Conservation (phyloP, 352 stramenopile species). For the Phytophthora sp. region DNA sequence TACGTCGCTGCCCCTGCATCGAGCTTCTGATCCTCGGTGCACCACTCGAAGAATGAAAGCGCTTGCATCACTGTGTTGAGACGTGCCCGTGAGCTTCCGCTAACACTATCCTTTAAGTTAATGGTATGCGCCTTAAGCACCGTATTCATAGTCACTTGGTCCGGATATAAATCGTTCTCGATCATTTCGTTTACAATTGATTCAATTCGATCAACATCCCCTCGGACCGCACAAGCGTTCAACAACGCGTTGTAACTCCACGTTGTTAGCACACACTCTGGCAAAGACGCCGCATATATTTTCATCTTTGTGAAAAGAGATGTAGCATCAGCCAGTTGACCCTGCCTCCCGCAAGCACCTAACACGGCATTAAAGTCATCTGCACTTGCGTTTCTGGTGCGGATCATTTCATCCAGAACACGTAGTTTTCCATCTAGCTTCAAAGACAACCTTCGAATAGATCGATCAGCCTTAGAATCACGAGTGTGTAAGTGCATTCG, state of each 20-base stretch:
- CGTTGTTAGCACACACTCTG: constrained; percentile 30
- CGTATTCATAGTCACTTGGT: constrained; percentile 61
- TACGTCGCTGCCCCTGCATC: constrained; percentile 43
- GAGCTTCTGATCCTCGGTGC: constrained; percentile 34
- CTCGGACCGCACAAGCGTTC: constrained; percentile 47
- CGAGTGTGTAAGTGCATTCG: constrained; percentile 2
- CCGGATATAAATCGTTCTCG: constrained; percentile 28
- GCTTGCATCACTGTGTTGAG: constrained; percentile 36
- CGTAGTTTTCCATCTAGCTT: constrained; percentile 37
- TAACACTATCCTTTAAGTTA: constrained; percentile 19
- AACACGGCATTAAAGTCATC: constrained; percentile 50
- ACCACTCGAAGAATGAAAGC: constrained; percentile 44
- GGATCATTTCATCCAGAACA: constrained; percentile 50
- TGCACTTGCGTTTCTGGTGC: constrained; percentile 11
- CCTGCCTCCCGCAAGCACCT: constrained; percentile 42
- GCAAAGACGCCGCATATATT: constrained; percentile 10
- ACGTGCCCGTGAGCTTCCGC: constrained; percentile 14
- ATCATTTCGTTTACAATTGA: constrained; percentile 48
- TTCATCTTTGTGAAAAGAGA: constrained; percentile 49
- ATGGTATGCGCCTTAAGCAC: constrained; percentile 48
- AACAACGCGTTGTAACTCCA: constrained; percentile 57
- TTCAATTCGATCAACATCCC: constrained; percentile 40
- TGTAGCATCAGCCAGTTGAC: constrained; percentile 36
- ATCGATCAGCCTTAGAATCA: background rate
- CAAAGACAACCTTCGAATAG: constrained; percentile 31